These are phyloP conservation scores for Cantharellus cinnabarinus DNA, from an alignment of 768 basidiomycete species.

Conservation along the genomic window DNA sequence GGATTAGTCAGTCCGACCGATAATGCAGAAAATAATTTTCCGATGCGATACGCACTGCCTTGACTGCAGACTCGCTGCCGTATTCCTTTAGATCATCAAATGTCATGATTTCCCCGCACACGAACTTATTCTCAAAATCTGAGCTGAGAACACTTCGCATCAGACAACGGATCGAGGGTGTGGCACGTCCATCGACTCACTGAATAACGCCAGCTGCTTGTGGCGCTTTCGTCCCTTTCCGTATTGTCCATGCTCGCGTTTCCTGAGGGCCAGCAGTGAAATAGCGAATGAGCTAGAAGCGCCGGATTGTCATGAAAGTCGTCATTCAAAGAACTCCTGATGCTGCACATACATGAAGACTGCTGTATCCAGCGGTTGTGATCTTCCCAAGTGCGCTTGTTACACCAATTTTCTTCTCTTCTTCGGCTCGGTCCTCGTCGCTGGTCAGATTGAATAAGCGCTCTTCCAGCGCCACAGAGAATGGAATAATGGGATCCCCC, in stretches of 20 bases:
- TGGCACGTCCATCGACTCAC: conserved; percentile 24
- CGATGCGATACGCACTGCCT: conserved; percentile 32
- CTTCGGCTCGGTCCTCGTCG: conserved; percentile 57
- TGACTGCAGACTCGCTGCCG: conserved; percentile 77
- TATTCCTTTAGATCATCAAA: conserved; percentile 80
- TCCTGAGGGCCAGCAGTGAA: conserved; percentile 96
- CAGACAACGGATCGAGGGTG: no score
- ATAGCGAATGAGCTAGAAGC: conserved; percentile 64
- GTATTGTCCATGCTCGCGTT: conserved; percentile 95
- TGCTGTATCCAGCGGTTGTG: conserved; percentile 80
- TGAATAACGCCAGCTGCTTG: conserved; percentile 98
- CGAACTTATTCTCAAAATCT: conserved; percentile 95
- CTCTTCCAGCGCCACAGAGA: conserved; percentile 91
- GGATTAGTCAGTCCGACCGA: conserved; percentile 1
- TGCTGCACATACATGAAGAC: conserved; percentile 43
- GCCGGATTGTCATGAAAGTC: not conserved
- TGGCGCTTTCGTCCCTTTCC: conserved; percentile 84
- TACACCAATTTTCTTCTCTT: conserved; percentile 57
- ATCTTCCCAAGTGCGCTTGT: conserved; percentile 72
- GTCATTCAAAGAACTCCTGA: not conserved
- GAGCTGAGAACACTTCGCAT: conserved; percentile 27
- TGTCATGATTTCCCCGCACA: conserved; percentile 92
- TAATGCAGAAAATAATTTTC: conserved; percentile 1
- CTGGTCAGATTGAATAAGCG: conserved; percentile 39
- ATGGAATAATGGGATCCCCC: conserved; percentile 88